Evolutionary conservation across 495 filamentous ascomycete genomes (phyloP), one percentile per base, ranked within the genome.

Genomic region (Lasiosphaeria miniovina): DNA sequence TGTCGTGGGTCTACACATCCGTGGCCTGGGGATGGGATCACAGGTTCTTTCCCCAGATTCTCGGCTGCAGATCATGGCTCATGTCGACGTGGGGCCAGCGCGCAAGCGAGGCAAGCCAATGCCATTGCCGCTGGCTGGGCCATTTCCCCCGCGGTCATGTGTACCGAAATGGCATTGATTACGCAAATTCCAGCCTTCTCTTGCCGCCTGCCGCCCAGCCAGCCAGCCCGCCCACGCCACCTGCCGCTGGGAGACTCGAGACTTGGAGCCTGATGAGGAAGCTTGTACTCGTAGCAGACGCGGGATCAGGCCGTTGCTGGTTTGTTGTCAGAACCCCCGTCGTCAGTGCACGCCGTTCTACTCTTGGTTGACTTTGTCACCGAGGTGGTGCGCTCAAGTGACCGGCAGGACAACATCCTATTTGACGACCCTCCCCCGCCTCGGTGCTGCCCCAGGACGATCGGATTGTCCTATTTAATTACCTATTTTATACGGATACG

Each of bases 261-360:
- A 48, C 45, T 35, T 36, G 52, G 58, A 55, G 58, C 58, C 58
- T 60, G 51, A 60, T 60, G 57, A 54, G 57, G 57, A 59, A 59
- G 56, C 45, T 49, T 35, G 36, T 24, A 24, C 24, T 24, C 24
- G 24, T 52, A 40, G 8, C 43, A 45, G 49, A 41, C 56, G 36
- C 48, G 17, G 36, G 36, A 41, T 15, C 24, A 35, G 32, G 24
- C 24, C 24, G 24, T 24, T 24, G 24, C 24, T 24, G 24, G 24
- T 24, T 24, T 24, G 24, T 2, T 24, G 24, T 24, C 24, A 24
- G 24, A 24, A 24, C 24, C 2, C 24, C 24, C 24, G 24, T 24
- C 2, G 0, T 24, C 24, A 24, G 24, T 1, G 24, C 24, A 24
- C 24, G 24, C 24, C 24, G 24, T 24, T 24, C 24, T 24, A 2